Evolutionary conservation across 2,329 filamentous ascomycete genomes (phyloP).

Genomic region (Aspergillus neoniger): DNA sequence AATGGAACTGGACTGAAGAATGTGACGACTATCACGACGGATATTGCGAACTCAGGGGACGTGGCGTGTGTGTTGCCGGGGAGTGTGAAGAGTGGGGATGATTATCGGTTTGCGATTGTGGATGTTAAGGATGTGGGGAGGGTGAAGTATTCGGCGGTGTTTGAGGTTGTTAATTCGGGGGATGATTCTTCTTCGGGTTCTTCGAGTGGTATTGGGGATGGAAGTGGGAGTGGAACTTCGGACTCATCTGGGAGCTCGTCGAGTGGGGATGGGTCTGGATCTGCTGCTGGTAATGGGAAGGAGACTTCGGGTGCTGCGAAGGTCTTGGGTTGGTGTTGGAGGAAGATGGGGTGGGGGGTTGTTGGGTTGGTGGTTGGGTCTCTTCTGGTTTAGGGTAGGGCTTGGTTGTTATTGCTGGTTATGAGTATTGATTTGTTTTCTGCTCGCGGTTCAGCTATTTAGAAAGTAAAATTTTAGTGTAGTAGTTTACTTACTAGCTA

Average conservation of each 20-base stretch:
- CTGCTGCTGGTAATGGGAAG: not conserved
- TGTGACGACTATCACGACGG: not conserved
- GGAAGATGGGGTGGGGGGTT: not conserved
- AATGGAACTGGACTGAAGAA: not conserved
- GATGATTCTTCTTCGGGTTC: too few relatives aligned
- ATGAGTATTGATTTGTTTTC: too few relatives aligned
- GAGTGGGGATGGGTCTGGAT: not conserved
- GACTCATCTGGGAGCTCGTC: not conserved
- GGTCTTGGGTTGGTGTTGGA: not conserved
- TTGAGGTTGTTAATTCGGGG: not conserved
- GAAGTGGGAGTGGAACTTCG: not conserved
- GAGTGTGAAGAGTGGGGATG: not conserved
- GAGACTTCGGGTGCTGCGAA: not conserved
- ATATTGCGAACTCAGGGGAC: not conserved
- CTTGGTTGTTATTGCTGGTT: not conserved
- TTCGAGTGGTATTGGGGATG: too few relatives aligned
- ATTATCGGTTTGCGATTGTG: constrained; percentile 5
- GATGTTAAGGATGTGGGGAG: not conserved
- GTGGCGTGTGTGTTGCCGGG: constrained; percentile 1
- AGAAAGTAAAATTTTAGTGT: too few relatives aligned
- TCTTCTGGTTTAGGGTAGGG: not conserved
- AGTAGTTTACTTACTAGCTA: too few relatives aligned
- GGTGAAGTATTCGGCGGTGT: not conserved
- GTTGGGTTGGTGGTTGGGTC: not conserved
- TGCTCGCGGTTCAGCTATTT: too few relatives aligned